A percentile compares a stretch with the other conserved stretches of the same genome.
These are phyloP conservation scores for Sphagnum contortum DNA, from an alignment of 225 moss, liverwort and hornwort species.

Conservation along the genomic window DNA sequence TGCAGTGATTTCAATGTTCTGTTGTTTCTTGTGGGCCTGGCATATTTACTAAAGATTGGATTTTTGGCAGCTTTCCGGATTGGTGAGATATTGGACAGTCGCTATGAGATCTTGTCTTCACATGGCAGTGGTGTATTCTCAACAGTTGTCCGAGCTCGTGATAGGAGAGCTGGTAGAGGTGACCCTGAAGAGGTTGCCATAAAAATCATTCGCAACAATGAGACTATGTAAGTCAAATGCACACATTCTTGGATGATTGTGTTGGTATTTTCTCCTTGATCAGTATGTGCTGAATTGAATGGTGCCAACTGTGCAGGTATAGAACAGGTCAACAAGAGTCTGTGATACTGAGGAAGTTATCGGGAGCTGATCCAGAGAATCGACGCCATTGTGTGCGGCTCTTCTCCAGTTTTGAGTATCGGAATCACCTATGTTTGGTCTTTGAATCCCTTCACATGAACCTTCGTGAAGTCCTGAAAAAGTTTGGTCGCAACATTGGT, in stretches of 20 bases:
- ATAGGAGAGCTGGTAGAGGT: slow-evolving; percentile 82
- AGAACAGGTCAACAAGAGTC: slow-evolving; percentile 95
- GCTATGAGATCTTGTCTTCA: slow-evolving; percentile 91
- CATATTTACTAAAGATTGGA: too few relatives aligned
- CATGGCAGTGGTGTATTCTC: slow-evolving; percentile 99
- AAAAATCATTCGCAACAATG: slow-evolving; percentile 99
- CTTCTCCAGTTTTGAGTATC: slow-evolving; percentile 50
- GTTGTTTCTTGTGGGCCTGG: too few relatives aligned
- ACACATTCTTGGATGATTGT: background rate
- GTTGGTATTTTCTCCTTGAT: background rate
- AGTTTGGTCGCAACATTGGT: slow-evolving; percentile 69
- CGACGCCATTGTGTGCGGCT: slow-evolving; percentile 57
- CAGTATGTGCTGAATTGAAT: background rate
- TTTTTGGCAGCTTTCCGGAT: slow-evolving; percentile 74
- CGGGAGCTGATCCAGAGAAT: slow-evolving; percentile 98
- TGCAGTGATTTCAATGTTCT: too few relatives aligned
- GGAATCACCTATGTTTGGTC: slow-evolving; percentile 52
- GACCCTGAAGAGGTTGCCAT: slow-evolving; percentile 98
- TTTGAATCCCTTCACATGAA: slow-evolving; percentile 62
- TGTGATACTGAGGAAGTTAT: slow-evolving; percentile 92
- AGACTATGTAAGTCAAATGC: slow-evolving; percentile 76
- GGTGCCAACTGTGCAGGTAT: slow-evolving; percentile 46
- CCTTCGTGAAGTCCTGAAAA: slow-evolving; percentile 45
- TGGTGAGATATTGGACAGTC: slow-evolving; percentile 88
- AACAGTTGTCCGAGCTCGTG: slow-evolving; percentile 93